Conservation (phyloP, 441 rosid species). For the Mallotus repandus region DNA sequence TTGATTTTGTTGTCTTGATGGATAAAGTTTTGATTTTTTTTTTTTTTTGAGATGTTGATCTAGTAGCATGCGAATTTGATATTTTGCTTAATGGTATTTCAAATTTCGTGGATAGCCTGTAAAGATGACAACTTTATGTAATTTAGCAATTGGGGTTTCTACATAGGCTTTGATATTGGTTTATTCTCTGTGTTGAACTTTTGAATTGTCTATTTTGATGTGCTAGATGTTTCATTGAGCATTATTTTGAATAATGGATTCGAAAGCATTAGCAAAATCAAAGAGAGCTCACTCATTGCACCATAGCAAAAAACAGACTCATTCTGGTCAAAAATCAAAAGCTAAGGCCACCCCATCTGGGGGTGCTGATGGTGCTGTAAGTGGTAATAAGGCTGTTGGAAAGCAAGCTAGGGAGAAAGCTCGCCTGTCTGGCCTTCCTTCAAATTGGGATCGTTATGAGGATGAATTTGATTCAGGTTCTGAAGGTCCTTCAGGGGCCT, state of each 20-base stretch:
- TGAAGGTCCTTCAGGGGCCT: constrained; percentile 23
- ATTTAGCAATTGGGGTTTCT: neutral
- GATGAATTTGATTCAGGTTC: constrained; percentile 44
- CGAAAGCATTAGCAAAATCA: constrained; percentile 72
- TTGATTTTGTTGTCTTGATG: neutral
- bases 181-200: too few species aligned
- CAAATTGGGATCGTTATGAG: constrained; percentile 82
- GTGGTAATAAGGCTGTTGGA: constrained; percentile 28
- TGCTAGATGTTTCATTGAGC: neutral
- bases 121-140: neutral
- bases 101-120: neutral
- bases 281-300: constrained; percentile 88
- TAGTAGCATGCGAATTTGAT: too few species aligned
- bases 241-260: constrained; percentile 44
- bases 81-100: neutral
- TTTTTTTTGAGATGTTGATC: neutral
- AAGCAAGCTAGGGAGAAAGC: constrained; percentile 40
- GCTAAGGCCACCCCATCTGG: constrained; percentile 29
- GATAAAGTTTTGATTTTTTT: neutral
- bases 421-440: constrained; percentile 46
- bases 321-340: constrained; percentile 44
- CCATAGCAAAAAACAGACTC: constrained; percentile 54
- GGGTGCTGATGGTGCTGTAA: constrained; percentile 25
- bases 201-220: constrained; percentile 1
- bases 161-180: too few species aligned